Conservation (phyloP, 2,329 filamentous ascomycete genomes). For the Penicillium rolfsii region DNA sequence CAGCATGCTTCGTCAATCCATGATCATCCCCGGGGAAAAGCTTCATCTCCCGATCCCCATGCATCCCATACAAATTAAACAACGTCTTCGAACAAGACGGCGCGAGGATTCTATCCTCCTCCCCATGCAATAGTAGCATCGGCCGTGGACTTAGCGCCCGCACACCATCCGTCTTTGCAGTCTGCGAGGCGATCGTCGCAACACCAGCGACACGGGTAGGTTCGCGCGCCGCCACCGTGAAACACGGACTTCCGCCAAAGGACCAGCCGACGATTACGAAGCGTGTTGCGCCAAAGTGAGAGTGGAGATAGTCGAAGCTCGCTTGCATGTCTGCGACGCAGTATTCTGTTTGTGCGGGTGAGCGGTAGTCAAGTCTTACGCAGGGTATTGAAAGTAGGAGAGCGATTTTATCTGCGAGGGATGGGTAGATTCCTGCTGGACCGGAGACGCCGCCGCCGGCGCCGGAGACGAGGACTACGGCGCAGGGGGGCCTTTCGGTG, state of each 20-base stretch:
- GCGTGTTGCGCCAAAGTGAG: conserved; percentile 31
- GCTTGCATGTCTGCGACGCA: conserved; percentile 6
- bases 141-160: neutral
- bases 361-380: conserved; percentile 22
- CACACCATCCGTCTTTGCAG: neutral
- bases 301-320: neutral
- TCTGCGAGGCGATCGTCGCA: conserved; percentile 1
- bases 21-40: conserved; percentile 50
- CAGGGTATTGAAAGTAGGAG: conserved; percentile 43
- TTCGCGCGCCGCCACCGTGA: conserved; percentile 41
- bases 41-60: conserved; percentile 40
- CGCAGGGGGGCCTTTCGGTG: conserved; percentile 17
- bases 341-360: neutral
- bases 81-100: conserved; percentile 30
- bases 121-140: neutral
- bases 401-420: conserved; percentile 47
- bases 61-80: conserved; percentile 41
- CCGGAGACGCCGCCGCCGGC: conserved; percentile 47
- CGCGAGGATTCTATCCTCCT: neutral
- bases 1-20: conserved; percentile 43
- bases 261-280: conserved; percentile 51
- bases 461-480: conserved; percentile 38
- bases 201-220: conserved; percentile 38
- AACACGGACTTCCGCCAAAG: conserved; percentile 49
- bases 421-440: conserved; percentile 45